phyloP scores from a whole-genome alignment of 2,329 filamentous ascomycete species.

The Corinectria fuckeliana region DNA sequence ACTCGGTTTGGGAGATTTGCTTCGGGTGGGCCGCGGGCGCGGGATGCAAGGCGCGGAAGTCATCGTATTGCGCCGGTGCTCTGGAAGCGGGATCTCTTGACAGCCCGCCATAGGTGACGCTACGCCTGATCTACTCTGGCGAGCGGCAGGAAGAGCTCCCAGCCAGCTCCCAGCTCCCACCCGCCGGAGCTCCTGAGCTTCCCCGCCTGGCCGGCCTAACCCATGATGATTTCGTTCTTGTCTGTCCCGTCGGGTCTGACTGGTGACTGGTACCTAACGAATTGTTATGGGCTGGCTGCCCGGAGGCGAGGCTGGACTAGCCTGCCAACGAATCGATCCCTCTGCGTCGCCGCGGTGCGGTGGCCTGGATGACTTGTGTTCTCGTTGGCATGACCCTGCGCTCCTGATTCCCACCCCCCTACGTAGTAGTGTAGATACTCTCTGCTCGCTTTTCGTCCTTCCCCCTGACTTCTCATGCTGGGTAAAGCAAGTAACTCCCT shows the following conservation, averaged over 20 bases:
- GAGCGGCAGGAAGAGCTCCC: conserved; percentile 8
- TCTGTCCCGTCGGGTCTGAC: neutral
- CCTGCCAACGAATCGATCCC: conserved; percentile 6
- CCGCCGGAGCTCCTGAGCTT: conserved; percentile 23
- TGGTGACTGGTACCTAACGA: neutral
- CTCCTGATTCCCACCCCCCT: neutral
- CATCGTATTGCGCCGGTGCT: conserved; percentile 38
- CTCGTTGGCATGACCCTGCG: conserved; percentile 9
- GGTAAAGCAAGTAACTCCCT: neutral
- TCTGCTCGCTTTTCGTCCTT: neutral
- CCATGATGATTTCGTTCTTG: conserved; percentile 21
- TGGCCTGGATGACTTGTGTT: conserved; percentile 4
- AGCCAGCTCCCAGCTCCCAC: conserved; percentile 16
- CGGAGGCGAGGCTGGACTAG: conserved; percentile 8
- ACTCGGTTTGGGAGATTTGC: conserved; percentile 33
- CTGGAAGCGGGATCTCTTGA: conserved; percentile 42
- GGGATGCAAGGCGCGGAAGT: conserved; percentile 33
- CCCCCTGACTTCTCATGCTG: neutral
- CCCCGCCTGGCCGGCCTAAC: conserved; percentile 20
- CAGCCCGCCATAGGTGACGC: conserved; percentile 35
- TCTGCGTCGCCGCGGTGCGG: conserved; percentile 10
- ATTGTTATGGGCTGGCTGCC: neutral
- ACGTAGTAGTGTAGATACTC: too few species aligned
- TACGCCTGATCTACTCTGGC: conserved; percentile 36
- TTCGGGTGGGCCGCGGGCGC: conserved; percentile 35